These are phyloP conservation scores for Rhamnella rubrinervis DNA, from an alignment of 331 rosid species.

Conservation along the genomic window DNA sequence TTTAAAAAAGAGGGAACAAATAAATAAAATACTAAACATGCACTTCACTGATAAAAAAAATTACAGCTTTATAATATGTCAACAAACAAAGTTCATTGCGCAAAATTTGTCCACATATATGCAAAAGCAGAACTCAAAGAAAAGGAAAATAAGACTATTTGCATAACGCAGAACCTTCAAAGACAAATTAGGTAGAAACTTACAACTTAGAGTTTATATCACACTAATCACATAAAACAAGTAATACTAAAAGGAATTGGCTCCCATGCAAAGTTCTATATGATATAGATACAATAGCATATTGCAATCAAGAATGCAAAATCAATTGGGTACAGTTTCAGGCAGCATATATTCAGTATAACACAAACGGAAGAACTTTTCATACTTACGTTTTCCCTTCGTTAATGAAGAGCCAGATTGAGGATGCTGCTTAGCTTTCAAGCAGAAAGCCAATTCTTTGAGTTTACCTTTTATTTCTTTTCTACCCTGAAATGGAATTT, in stretches of 20 bases:
- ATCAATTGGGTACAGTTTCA: background rate
- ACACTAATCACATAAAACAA: background rate
- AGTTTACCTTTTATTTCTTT: conserved; percentile 63
- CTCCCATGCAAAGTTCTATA: background rate
- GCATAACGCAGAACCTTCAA: background rate
- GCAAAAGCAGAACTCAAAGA: no score
- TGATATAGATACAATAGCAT: background rate
- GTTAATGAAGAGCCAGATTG: conserved; percentile 30
- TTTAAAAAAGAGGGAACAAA: no score
- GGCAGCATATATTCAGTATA: background rate
- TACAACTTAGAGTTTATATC: background rate
- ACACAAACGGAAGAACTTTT: conserved; percentile 13
- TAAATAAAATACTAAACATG: no score
- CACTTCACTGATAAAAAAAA: no score
- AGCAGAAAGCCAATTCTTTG: conserved; percentile 49
- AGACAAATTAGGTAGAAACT: background rate
- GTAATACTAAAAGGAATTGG: background rate
- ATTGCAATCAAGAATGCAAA: background rate
- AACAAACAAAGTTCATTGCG: no score
- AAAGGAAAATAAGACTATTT: no score
- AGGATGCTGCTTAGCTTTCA: conserved; percentile 46
- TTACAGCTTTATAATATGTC: no score
- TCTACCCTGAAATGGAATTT: conserved; percentile 75
- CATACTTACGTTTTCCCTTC: conserved; percentile 62
- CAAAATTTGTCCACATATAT: no score